These are phyloP conservation scores for Emmonsia crescens DNA, from an alignment of 2,329 filamentous ascomycete genomes.

Conservation along the genomic window DNA sequence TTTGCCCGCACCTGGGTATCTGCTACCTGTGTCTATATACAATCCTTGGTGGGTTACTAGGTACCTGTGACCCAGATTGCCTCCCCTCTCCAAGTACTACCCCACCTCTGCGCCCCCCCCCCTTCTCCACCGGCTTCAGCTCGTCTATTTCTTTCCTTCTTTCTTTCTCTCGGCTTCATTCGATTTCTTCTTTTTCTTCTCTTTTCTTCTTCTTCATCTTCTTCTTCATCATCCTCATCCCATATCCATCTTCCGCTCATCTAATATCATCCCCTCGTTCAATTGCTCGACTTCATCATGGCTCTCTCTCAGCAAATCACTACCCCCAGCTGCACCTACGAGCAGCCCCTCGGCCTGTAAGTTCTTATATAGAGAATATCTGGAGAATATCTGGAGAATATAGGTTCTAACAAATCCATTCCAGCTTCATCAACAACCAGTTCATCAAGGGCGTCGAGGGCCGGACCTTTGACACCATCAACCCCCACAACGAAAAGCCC, in stretches of 20 bases:
- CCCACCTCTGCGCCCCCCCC: background rate
- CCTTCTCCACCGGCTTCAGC: background rate
- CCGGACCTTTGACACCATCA: conserved; percentile 86
- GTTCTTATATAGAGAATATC: conserved; percentile 7
- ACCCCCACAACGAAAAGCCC: conserved; percentile 73
- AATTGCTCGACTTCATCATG: conserved; percentile 21
- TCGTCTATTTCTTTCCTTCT: background rate
- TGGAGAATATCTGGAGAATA: no score
- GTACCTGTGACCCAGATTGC: background rate
- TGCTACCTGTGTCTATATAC: background rate
- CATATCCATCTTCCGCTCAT: background rate
- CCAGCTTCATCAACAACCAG: conserved; percentile 63
- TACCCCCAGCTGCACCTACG: conserved; percentile 31
- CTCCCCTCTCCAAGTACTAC: background rate
- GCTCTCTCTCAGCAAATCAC: conserved; percentile 29
- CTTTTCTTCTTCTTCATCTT: background rate
- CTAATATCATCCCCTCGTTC: background rate
- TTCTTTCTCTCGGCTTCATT: no score
- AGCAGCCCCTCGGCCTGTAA: conserved; percentile 33
- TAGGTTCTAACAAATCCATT: background rate
- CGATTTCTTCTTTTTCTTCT: background rate
- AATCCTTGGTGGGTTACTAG: no score
- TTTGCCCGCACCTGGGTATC: background rate
- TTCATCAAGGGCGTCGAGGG: conserved; percentile 75
- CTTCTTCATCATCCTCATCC: background rate